These are phyloP conservation scores for Pisolithus albus DNA, from an alignment of 768 basidiomycete species.

Conservation along the genomic window DNA sequence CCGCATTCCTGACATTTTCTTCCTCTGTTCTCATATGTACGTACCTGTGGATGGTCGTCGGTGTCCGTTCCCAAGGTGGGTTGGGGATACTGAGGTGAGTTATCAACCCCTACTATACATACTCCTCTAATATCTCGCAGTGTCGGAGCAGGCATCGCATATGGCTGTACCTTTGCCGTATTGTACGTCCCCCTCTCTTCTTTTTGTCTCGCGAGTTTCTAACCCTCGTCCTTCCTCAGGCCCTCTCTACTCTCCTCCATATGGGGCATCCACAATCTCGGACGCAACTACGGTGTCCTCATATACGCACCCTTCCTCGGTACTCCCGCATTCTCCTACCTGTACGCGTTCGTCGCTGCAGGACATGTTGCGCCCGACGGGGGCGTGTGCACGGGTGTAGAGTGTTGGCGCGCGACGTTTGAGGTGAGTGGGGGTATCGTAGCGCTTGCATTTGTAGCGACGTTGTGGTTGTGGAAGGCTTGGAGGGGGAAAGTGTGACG, in stretches of 20 bases:
- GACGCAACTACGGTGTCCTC: slow-evolving; percentile 70
- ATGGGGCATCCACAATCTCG: slow-evolving; percentile 66
- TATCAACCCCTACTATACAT: not conserved
- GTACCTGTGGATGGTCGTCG: slow-evolving; percentile 50
- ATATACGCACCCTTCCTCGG: slow-evolving; percentile 73
- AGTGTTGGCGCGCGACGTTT: slow-evolving; percentile 68
- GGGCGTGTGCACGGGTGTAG: slow-evolving; percentile 46
- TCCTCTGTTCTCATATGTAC: slow-evolving; percentile 42
- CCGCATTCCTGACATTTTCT: slow-evolving; percentile 50
- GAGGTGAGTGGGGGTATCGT: slow-evolving; percentile 40
- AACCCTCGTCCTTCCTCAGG: slow-evolving; percentile 27
- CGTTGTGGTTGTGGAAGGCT: slow-evolving; percentile 50
- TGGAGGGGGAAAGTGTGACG: slow-evolving; percentile 57
- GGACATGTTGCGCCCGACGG: slow-evolving; percentile 36
- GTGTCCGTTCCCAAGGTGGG: slow-evolving; percentile 40
- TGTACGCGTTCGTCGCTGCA: slow-evolving; percentile 66
- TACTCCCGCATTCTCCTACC: slow-evolving; percentile 69
- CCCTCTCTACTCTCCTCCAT: slow-evolving; percentile 65
- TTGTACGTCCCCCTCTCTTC: slow-evolving; percentile 40
- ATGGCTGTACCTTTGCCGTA: slow-evolving; percentile 65
- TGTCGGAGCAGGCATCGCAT: slow-evolving; percentile 58
- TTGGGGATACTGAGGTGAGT: slow-evolving; percentile 69
- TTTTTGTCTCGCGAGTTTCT: not conserved
- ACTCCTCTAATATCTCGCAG: slow-evolving; percentile 27
- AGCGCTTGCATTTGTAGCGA: slow-evolving; percentile 37